These are phyloP conservation scores for Nemania serpens DNA, from an alignment of 2,329 filamentous ascomycete genomes.

Conservation along the genomic window DNA sequence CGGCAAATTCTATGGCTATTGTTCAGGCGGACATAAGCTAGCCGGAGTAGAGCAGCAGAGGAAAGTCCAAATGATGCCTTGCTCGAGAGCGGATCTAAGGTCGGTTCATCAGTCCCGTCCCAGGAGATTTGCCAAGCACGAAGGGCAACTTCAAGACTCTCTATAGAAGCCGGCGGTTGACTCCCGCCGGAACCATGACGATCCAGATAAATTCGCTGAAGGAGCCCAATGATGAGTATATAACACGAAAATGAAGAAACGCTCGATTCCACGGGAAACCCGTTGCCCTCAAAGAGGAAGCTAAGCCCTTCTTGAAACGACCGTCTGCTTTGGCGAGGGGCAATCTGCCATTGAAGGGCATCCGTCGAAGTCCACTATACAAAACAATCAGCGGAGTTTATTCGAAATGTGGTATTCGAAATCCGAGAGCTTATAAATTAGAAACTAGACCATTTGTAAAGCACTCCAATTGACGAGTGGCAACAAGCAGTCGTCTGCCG, in stretches of 20 bases:
- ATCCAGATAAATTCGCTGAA: slow-evolving; percentile 58
- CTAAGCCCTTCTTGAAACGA: slow-evolving; percentile 43
- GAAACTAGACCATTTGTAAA: not conserved
- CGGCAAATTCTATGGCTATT: slow-evolving; percentile 52
- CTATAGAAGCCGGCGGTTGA: slow-evolving; percentile 44
- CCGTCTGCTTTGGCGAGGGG: slow-evolving; percentile 29
- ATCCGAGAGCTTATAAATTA: not conserved
- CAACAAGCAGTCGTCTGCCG: too few relatives aligned
- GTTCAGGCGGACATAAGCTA: slow-evolving; percentile 31
- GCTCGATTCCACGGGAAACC: slow-evolving; percentile 34
- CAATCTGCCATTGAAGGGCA: slow-evolving; percentile 53
- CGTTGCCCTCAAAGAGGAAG: slow-evolving; percentile 36
- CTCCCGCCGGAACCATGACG: slow-evolving; percentile 41
- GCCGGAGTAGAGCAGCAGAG: slow-evolving; percentile 40
- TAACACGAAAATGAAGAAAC: slow-evolving; percentile 59
- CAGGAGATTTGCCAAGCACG: slow-evolving; percentile 57
- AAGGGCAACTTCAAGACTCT: slow-evolving; percentile 51
- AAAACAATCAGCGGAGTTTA: not conserved
- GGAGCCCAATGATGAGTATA: slow-evolving; percentile 57
- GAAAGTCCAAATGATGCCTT: slow-evolving; percentile 58
- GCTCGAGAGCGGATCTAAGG: slow-evolving; percentile 57
- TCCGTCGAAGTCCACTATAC: slow-evolving; percentile 60
- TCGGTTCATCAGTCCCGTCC: slow-evolving; percentile 57
- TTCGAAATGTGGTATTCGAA: not conserved
- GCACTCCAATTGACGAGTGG: not conserved